A percentile compares a stretch with the other conserved stretches of the same genome.
These are phyloP conservation scores for Botrytis fabae DNA, from an alignment of 2,329 filamentous ascomycete species.

Conservation along the genomic window DNA sequence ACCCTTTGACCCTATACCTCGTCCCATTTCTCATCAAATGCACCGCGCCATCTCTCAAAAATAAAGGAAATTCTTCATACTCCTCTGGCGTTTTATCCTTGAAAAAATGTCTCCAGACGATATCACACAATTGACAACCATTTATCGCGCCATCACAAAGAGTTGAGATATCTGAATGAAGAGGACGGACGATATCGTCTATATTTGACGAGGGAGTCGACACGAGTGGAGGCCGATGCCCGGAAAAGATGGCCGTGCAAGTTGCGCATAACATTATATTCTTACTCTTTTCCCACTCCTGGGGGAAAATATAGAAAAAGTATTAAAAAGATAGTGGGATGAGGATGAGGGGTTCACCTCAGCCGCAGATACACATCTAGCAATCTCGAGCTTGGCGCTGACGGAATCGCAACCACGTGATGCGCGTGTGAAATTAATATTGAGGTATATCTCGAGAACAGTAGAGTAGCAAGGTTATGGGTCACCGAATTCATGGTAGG, in stretches of 20 bases:
- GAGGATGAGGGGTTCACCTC: not conserved
- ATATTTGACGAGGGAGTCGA: not conserved
- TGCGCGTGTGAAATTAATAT: not conserved
- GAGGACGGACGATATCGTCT: not conserved
- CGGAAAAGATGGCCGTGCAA: not conserved
- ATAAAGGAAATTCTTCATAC: not conserved
- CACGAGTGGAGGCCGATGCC: not conserved
- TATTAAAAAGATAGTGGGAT: not conserved
- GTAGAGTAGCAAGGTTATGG: not conserved
- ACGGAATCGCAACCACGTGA: not conserved
- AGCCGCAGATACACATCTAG: not conserved
- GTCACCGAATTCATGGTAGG: not conserved
- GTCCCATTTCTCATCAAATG: not conserved
- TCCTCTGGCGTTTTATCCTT: not conserved
- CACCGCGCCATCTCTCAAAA: not conserved
- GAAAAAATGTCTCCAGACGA: not conserved
- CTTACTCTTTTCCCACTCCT: not conserved
- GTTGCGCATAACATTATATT: not conserved
- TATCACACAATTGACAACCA: not conserved
- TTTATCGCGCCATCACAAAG: not conserved
- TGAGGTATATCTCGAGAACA: not conserved
- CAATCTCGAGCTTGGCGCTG: not conserved
- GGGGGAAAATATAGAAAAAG: not conserved
- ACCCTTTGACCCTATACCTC: not conserved
- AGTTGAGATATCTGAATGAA: not conserved